These are phyloP conservation scores for Talaromyces stipitatus DNA, from an alignment of 495 filamentous ascomycete species.

Conservation along the genomic window DNA sequence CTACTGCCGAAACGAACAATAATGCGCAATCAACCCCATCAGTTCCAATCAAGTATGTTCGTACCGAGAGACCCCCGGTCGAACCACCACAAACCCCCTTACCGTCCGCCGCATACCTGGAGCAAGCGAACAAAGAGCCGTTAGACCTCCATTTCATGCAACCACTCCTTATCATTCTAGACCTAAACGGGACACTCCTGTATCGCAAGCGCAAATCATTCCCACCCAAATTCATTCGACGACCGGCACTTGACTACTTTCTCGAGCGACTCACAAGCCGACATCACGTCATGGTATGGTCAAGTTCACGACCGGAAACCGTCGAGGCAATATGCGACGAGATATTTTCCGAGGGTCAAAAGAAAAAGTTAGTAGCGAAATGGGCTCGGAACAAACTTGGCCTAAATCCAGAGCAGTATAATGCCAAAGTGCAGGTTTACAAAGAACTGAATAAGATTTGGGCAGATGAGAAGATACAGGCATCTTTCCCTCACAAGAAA, in stretches of 20 bases:
- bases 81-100: slow-evolving; percentile 15
- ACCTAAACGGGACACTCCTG: slow-evolving; percentile 88
- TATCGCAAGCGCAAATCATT: slow-evolving; percentile 47
- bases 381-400: slow-evolving; percentile 80
- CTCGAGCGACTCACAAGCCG: slow-evolving; percentile 56
- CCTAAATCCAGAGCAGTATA: slow-evolving; percentile 55
- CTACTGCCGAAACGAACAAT: neutral
- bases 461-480: slow-evolving; percentile 45
- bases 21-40: neutral
- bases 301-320: slow-evolving; percentile 67
- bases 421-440: slow-evolving; percentile 72
- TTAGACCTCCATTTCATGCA: slow-evolving; percentile 20
- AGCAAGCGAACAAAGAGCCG: slow-evolving; percentile 28
- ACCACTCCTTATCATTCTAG: slow-evolving; percentile 70
- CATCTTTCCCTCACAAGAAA: slow-evolving; percentile 33
- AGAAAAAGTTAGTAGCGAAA: slow-evolving; percentile 49
- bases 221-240: slow-evolving; percentile 46
- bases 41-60: neutral
- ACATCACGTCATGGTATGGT: slow-evolving; percentile 84
- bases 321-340: slow-evolving; percentile 48
- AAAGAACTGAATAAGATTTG: slow-evolving; percentile 73
- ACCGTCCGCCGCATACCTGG: slow-evolving; percentile 36
- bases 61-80: neutral
- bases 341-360: slow-evolving; percentile 36
- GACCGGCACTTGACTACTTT: slow-evolving; percentile 59